Base-by-base conservation (phyloP, 306 rosid genomes). In the Sicyos baderoa region DNA sequence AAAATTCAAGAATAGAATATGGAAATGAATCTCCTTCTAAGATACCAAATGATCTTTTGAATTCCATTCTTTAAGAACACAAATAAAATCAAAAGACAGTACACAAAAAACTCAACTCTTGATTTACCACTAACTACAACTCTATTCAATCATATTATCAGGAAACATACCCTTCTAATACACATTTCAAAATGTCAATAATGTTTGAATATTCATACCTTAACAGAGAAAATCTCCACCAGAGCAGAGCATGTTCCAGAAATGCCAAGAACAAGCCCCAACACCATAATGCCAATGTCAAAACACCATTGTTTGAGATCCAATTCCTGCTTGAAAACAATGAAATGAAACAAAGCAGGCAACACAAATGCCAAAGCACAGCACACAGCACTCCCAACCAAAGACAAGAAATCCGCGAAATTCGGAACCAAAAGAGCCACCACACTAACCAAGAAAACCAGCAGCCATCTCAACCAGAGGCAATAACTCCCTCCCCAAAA, bases 361-460 rank as follows among this genome's bases (percentile, higher is more conserved):
- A 85, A 72, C n/a, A 85, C 85, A 40, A 85, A 85, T 56, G 77
- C 86, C 79, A 85, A 63, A 5, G 77, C 81, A 74, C 84, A 79
- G 71, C 89, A 82, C 11, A 85, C 83, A 18, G 77, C 76, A 23
- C 86, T 82, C 21, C 86, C 89, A 22, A 80, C 89, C 75, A 85
- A 50, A 11, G 86, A 82, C 81, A 85, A 75, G 76, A 85, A 82
- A 52, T 85, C 86, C 25, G 83, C 83, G 32, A 85, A 85, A 73
- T 82, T 85, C 0, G 86, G 86, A 1, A 85, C 83, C 49, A 54
- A 65, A 27, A 85, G 22, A 45, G 89, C 89, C 76, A 80, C 86
- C 75, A 82, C 59, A 48, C 78, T 65, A 63, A 85, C 89, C 22
- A 47, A n/a, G 60, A 82, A 74, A 61, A 85, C 84, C 11, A 74